A percentile compares a stretch with the other conserved stretches of the same genome.
These are phyloP conservation scores for Hyphopichia buzzinii DNA, from an alignment of 1,139 yeast species.

Conservation along the genomic window DNA sequence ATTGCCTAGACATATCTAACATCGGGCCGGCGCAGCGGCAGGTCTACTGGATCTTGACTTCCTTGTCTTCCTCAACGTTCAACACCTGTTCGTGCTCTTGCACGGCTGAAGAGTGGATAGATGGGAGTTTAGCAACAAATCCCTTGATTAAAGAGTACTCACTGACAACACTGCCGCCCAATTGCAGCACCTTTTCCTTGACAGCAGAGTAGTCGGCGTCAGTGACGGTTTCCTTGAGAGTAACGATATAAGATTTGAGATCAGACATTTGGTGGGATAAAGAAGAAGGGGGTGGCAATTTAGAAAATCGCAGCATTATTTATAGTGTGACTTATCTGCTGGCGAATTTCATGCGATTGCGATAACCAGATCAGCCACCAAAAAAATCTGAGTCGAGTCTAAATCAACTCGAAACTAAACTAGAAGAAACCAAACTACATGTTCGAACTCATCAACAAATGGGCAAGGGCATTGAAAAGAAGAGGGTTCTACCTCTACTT, in stretches of 20 bases:
- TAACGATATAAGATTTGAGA: constrained; percentile 35
- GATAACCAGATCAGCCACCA: too few relatives aligned
- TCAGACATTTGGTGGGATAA: constrained; percentile 9
- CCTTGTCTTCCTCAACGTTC: constrained; percentile 59
- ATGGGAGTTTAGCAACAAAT: constrained; percentile 55
- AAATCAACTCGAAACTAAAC: too few relatives aligned
- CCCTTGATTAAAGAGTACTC: constrained; percentile 72
- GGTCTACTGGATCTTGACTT: constrained; percentile 43
- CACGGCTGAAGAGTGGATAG: constrained; percentile 41
- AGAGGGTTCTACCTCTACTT: constrained; percentile 40
- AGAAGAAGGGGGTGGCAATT: not conserved
- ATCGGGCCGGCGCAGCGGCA: not conserved
- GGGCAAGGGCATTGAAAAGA: constrained; percentile 25
- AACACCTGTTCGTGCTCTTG: constrained; percentile 46
- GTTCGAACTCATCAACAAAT: constrained; percentile 25
- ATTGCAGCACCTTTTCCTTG: constrained; percentile 32
- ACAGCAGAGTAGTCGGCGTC: constrained; percentile 30
- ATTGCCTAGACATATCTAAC: too few relatives aligned
- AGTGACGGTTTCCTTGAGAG: constrained; percentile 35
- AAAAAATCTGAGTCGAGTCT: too few relatives aligned
- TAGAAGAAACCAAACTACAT: constrained; percentile 2
- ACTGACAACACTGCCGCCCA: constrained; percentile 65
- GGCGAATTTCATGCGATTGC: too few relatives aligned
- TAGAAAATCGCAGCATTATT: too few relatives aligned
- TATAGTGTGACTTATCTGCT: too few relatives aligned